These are phyloP conservation scores for Tulasnella sp. DNA, from an alignment of 768 basidiomycete genomes.

Conservation along the genomic window DNA sequence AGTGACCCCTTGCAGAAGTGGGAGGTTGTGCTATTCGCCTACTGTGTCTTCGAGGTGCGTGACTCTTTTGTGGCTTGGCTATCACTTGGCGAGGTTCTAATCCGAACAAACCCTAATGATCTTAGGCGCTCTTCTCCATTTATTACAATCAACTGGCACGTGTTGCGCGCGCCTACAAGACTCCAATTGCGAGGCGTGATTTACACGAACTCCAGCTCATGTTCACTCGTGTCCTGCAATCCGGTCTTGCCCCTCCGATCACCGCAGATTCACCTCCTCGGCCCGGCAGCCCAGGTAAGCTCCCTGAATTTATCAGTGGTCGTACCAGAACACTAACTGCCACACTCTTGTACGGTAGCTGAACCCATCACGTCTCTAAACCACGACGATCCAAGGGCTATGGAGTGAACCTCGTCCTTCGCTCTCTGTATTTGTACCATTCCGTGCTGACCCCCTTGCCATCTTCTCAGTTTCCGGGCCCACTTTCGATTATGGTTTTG, in stretches of 20 bases:
- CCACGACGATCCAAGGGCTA: conserved; percentile 52
- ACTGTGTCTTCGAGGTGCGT: conserved; percentile 16
- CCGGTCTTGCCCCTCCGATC: conserved; percentile 45
- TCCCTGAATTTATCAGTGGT: conserved; percentile 39
- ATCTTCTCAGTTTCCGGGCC: conserved; percentile 1
- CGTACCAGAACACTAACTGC: conserved; percentile 36
- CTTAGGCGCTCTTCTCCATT: conserved; percentile 56
- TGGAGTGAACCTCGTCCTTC: conserved; percentile 30
- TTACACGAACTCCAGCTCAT: conserved; percentile 45
- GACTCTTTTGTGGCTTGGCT: neutral
- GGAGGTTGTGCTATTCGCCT: conserved; percentile 10
- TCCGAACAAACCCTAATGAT: neutral
- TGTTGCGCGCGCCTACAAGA: conserved; percentile 35
- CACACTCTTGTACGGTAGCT: conserved; percentile 45
- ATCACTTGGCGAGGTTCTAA: neutral
- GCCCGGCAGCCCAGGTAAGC: conserved; percentile 28
- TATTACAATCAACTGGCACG: conserved; percentile 45
- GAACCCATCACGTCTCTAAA: conserved; percentile 50
- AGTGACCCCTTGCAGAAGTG: neutral
- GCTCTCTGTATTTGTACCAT: conserved; percentile 28
- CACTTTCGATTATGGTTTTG: conserved; percentile 43
- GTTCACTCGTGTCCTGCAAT: conserved; percentile 50
- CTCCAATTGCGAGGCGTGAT: conserved; percentile 37
- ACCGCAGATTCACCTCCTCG: neutral
- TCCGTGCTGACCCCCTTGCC: too few relatives aligned